Base-by-base conservation (phyloP, 140 eudicot genomes). In the Bidens hawaiensis region DNA sequence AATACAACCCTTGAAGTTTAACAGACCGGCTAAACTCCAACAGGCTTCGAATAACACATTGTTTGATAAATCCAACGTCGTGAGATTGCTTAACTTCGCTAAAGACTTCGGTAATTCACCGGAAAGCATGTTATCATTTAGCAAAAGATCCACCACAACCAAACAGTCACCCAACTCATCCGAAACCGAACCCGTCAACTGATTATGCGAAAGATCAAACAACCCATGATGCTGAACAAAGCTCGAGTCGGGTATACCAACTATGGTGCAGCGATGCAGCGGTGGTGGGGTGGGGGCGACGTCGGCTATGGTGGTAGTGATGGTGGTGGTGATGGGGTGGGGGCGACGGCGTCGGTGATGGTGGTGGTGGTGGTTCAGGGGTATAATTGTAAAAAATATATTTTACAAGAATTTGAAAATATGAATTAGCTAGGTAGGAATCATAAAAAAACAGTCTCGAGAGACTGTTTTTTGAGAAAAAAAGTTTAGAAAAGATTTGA, bases 171-270 rank as follows among this genome's bases (percentile, higher is more conserved):
- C 88, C 1, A 88, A 48, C 22, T 77, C 96, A 22, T 77, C 90
- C 0, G 94, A 94, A 45, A 88, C 60, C 3, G 82, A 55, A 30
- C 96, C 90, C 3, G 76, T 77, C 58, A 88, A 51, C 27, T 41
- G 73, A 68, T 88, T 88, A 75, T 69, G 42, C 0, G 96, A 88
- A 17, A 88, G 83, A 78, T 88, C 96, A 67, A 50, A 88, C 24
- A 88, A 74, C 36, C 96, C 96, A 30, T 81, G 94, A 43, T 88
- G 94, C 57, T 88, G 96, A 60, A 84, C 71, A 36, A 67, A 84
- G 72, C 89, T 84, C 4, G 96, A 84, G 56, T 82, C 90, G 2
- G 96, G 96, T 9, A 84, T 84, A 47, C 45, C 63, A 51, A 75
- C 78, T 68, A n/a, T n/a, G n/a, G n/a, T n/a, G n/a, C n/a, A n/a